Base-by-base conservation (phyloP, 768 basidiomycete species). In the Tulasnella sp. region DNA sequence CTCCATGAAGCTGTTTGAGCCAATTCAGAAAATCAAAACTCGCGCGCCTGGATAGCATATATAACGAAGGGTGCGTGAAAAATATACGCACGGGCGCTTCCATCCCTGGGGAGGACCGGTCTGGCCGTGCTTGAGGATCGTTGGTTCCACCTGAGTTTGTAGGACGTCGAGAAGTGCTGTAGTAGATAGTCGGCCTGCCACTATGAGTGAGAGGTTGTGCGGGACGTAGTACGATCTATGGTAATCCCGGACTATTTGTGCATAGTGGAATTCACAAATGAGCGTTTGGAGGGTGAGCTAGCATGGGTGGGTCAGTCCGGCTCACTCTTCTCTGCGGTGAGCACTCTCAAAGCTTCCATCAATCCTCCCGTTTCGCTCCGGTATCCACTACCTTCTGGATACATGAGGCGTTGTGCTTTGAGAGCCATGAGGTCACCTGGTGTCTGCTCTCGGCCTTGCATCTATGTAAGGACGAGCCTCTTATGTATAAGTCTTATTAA, bases 301-400 rank as follows among this genome's bases (percentile, higher is more conserved):
- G 46, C 27, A 62, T 27, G 2, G 56, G 29, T 3, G 29, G 12
- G 38, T n/a, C n/a, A n/a, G n/a, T n/a, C 34, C 24, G 21, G 64
- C 73, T 67, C 70, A 93, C 92, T 96, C 76, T 96, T 84, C 63
- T 96, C 84, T 22, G 91, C 83, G 1, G 82, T 85, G 61, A 99
- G 75, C 12, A 83, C 79, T 24, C 96, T 80, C 24, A 99, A 73
- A 1, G 90, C 89, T 62, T 88, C 83, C 90, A 97, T 92, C 38
- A 98, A 72, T 25, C 96, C 96, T 21, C 96, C 96, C 0, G 93
- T 98, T 76, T 99, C 96, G 64, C 91, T 93, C 25, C 93, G 80
- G 67, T 98, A 96, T 5, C 82, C 96, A 67, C 87, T 97, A 19
- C 78, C 81, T 41, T 77, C 71, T 27, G 87, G 86, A 66, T 96